Conservation (phyloP, 139 green algal species). For the Chlorella sp. region DNA sequence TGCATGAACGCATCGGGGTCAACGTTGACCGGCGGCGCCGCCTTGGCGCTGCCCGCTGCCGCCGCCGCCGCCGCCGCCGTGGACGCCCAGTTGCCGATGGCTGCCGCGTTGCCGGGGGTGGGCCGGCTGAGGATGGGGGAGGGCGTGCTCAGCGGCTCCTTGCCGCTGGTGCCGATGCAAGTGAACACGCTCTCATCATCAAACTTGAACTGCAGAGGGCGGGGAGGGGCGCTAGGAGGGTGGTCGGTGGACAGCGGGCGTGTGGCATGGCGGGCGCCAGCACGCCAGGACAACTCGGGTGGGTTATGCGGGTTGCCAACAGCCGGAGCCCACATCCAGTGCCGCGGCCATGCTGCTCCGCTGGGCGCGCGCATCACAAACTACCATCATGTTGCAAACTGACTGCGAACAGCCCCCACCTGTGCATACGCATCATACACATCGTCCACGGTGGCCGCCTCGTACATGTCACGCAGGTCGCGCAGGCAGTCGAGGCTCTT, state of each 20-base stretch:
- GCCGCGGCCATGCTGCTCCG: not conserved
- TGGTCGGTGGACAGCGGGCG: not conserved
- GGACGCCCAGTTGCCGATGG: not conserved
- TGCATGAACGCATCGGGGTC: constrained; percentile 43
- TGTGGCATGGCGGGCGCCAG: too few relatives aligned
- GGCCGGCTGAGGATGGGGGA: constrained; percentile 30
- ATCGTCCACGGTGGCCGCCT: constrained; percentile 85
- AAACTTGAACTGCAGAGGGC: constrained; percentile 66
- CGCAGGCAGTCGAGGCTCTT: constrained; percentile 88
- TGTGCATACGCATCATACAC: constrained; percentile 84
- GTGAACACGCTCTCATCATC: constrained; percentile 70
- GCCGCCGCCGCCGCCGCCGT: not conserved
- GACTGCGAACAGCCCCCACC: constrained; percentile 52
- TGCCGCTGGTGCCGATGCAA: constrained; percentile 82
- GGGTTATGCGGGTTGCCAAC: too few relatives aligned
- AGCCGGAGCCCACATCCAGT: not conserved
- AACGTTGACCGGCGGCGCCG: constrained; percentile 24
- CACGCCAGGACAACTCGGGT: too few relatives aligned
- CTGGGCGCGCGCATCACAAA: not conserved
- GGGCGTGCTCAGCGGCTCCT: constrained; percentile 21
- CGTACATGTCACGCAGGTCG: constrained; percentile 89
- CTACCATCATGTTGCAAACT: not conserved
- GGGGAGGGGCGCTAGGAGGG: not conserved
- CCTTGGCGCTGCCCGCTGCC: not conserved
- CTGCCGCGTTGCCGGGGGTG: not conserved